Evolutionary conservation across 2,329 filamentous ascomycete genomes (phyloP).

Genomic region (Thielaviopsis ethacetica): DNA sequence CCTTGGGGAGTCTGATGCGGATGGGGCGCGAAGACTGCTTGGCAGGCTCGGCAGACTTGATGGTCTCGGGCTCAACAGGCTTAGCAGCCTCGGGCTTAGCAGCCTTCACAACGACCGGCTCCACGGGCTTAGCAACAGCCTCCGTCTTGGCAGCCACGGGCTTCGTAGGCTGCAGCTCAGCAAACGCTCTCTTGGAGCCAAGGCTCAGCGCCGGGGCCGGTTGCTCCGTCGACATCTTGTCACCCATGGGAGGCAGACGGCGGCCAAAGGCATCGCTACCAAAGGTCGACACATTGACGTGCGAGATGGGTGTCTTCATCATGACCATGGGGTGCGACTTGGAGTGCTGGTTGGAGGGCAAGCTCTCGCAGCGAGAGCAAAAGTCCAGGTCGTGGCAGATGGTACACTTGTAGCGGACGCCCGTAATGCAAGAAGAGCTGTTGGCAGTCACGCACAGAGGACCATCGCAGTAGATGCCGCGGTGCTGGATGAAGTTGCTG

Average conservation of each 20-base stretch:
- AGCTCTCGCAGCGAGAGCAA: conserved; percentile 84
- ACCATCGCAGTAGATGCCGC: conserved; percentile 87
- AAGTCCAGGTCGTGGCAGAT: conserved; percentile 92
- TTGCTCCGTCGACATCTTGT: conserved; percentile 23
- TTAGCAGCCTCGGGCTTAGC: no score
- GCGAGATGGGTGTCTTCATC: conserved; percentile 82
- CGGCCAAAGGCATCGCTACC: conserved; percentile 58
- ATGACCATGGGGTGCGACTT: conserved; percentile 94
- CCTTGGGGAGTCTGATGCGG: no score
- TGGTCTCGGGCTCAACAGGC: no score
- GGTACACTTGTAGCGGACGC: conserved; percentile 89
- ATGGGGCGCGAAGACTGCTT: neutral
- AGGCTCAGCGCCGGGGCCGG: neutral
- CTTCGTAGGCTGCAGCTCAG: neutral
- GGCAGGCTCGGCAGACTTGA: neutral
- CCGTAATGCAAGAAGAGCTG: conserved; percentile 48
- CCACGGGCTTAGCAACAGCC: neutral
- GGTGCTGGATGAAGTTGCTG: conserved; percentile 35
- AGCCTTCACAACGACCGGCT: no score
- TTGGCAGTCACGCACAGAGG: conserved; percentile 56
- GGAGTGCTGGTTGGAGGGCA: conserved; percentile 73
- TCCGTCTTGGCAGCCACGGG: neutral
- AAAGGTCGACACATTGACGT: conserved; percentile 53
- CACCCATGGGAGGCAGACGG: conserved; percentile 54
- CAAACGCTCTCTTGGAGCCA: neutral